Percentiles rank a stretch among this genome's conserved stretches.
Conservation (phyloP, 257 asterid species). For the Datura wrightii region DNA sequence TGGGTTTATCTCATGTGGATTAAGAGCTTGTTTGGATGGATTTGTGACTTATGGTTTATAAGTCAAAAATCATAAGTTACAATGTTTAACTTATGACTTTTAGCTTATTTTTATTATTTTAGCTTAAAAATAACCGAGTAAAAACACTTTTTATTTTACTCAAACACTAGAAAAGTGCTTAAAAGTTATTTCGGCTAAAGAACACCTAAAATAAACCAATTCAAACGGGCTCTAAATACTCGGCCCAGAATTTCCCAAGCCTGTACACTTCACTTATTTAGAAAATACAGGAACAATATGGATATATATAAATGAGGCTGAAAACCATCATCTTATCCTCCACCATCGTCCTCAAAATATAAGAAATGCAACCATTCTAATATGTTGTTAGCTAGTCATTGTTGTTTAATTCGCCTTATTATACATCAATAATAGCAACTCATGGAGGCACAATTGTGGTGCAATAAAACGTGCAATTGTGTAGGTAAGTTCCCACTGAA, state of each 20-base stretch:
- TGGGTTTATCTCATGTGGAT: background rate
- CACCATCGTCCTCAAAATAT: background rate
- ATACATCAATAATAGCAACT: background rate
- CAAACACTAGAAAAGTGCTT: too few species aligned
- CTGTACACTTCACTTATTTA: background rate
- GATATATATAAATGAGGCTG: conserved; percentile 26
- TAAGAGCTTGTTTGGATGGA: too few species aligned
- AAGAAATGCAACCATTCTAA: conserved; percentile 18
- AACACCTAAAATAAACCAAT: too few species aligned
- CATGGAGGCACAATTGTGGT: conserved; percentile 38
- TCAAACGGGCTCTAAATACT: background rate
- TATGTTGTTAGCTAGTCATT: background rate
- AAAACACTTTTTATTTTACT: too few species aligned
- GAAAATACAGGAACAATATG: background rate
- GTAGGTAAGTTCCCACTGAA: conserved; percentile 4
- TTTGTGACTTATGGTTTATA: too few species aligned
- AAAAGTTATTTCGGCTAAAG: too few species aligned
- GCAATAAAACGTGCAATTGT: conserved; percentile 36
- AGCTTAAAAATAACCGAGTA: too few species aligned
- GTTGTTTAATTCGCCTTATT: background rate
- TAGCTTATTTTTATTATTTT: too few species aligned
- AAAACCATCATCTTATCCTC: conserved; percentile 25
- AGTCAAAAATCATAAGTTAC: too few species aligned
- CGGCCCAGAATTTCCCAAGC: background rate
- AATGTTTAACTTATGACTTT: too few species aligned